Evolutionary conservation across 306 rosid species (phyloP).

Genomic region (Corylus avellana): DNA sequence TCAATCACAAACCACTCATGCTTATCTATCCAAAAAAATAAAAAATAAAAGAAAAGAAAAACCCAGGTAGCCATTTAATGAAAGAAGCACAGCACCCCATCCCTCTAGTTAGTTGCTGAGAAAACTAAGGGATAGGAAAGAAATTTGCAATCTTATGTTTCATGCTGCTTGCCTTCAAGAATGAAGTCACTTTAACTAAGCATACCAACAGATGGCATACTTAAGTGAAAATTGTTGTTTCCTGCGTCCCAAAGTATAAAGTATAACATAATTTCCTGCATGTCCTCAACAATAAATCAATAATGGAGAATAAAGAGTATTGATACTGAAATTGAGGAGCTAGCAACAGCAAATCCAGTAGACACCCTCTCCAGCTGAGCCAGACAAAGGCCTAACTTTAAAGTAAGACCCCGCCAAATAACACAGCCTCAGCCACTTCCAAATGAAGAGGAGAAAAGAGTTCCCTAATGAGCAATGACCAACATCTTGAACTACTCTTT

Average conservation of each 20-base stretch:
- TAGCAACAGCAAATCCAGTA: constrained; percentile 23
- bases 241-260: constrained; percentile 1
- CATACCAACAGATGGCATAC: not conserved
- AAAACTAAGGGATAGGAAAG: constrained; percentile 18
- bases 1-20: constrained; percentile 37
- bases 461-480: not conserved
- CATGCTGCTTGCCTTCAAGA: constrained; percentile 20
- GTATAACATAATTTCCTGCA: not conserved
- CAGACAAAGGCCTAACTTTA: constrained; percentile 10
- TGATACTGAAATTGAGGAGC: constrained; percentile 22
- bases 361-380: constrained; percentile 25
- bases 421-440: not conserved
- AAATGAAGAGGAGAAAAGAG: constrained; percentile 1
- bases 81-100: constrained; percentile 5
- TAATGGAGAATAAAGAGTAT: constrained; percentile 13
- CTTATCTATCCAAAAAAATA: not conserved
- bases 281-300: constrained; percentile 11
- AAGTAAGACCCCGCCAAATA: not conserved
- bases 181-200: constrained; percentile 1
- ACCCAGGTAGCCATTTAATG: constrained; percentile 11
- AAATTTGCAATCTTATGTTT: constrained; percentile 4
- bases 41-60: constrained; percentile 13
- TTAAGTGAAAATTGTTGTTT: constrained; percentile 3
- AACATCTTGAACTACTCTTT: not conserved
- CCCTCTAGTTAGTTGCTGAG: constrained; percentile 21